Conservation (phyloP, 306 rosid genomes). For the Cucumis sativus region Cucumber_9930_V3 NC_026656.2:19067001-19067500, state of each 20-base stretch:
- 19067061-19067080: no score
- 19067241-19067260: neutral
- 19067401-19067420: neutral
- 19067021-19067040: no score
- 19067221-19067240: neutral
- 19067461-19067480: neutral
- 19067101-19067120: no score
- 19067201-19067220: neutral
- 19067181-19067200: neutral
- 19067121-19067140: no score
- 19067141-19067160: no score
- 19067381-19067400: constrained; percentile 1
- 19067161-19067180: no score
- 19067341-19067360: neutral
- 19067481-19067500: constrained; percentile 19
- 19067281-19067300: neutral
- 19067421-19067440: neutral
- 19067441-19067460: neutral
- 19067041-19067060: no score
- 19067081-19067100: no score
- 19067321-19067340: neutral
- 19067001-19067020: no score
- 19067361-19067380: neutral
- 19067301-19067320: neutral
- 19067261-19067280: neutral